Percentiles rank a stretch among this genome's conserved stretches.
Evolutionary conservation across 805 yeast genomes (phyloP).

Genomic region (Candida coquimbonensis): DNA sequence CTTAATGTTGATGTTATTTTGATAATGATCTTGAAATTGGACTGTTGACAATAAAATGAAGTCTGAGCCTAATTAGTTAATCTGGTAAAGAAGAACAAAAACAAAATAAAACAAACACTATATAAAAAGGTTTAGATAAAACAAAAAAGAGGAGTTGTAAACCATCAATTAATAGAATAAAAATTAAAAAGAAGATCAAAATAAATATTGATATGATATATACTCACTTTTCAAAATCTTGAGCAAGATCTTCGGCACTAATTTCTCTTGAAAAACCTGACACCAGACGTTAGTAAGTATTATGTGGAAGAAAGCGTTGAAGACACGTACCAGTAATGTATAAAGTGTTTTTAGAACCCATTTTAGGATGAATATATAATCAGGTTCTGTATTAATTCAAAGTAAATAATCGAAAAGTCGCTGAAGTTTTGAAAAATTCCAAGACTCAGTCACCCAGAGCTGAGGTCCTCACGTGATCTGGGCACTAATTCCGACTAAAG

Average conservation of each 20-base stretch:
- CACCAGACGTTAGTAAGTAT: neutral
- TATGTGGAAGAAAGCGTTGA: neutral
- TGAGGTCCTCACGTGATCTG: neutral
- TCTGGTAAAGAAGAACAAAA: neutral
- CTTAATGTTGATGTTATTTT: too few species aligned
- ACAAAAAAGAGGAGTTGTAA: neutral
- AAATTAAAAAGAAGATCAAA: constrained; percentile 2
- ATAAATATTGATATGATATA: neutral
- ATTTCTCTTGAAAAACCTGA: constrained; percentile 43
- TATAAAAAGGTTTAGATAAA: neutral
- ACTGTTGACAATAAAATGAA: constrained; percentile 1
- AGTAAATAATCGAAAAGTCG: too few species aligned
- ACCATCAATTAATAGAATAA: constrained; percentile 1
- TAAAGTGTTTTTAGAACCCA: constrained; percentile 33
- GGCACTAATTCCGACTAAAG: too few species aligned
- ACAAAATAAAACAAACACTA: neutral
- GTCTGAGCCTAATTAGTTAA: constrained; percentile 5
- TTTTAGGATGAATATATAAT: neutral
- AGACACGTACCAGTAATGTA: constrained; percentile 39
- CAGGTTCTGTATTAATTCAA: too few species aligned
- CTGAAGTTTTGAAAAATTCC: neutral
- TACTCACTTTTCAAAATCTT: constrained; percentile 55
- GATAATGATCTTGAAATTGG: neutral
- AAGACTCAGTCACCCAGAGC: neutral
- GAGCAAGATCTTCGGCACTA: constrained; percentile 51